Evolutionary conservation across 805 yeast genomes (phyloP), one percentile per base, ranked within the genome.

Genomic region (Candida parachauliodes): DNA sequence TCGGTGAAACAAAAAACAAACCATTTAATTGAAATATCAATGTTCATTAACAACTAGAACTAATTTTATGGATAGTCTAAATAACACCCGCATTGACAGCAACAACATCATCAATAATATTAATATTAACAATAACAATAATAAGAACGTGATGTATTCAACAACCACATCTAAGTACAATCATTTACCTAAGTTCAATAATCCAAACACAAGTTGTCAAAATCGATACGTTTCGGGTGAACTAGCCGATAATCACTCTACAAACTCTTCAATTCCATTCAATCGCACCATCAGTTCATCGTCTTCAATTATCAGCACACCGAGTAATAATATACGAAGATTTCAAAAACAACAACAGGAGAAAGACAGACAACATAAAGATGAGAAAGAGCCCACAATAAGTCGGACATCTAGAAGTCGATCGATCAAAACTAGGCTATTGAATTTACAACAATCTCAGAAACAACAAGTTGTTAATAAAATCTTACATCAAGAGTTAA

Each of bases 251-350:
- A 32, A 36, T 21, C 33, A 28, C 18, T 5, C 28, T 7, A 18
- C 8, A 8, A n/a, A 18, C 9, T 11, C 27, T 3, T 21, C 36
- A 10, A 10, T 28, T n/a, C 36, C 36, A 3, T 27, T 15, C 12
- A 62, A 58, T 26, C 48, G 72, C 17, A 61, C 68, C 1, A 54
- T 63, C 10, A 55, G 62, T 32, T 60, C 68, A 10, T 55, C 68
- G 3, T 64, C 70, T 2, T 62, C 69, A 5, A 56, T 65, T 44
- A 51, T 67, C 29, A 60, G 70, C 42, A 64, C 71, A 1, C 72
- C 72, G 19, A 65, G 71, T 46, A 65, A 65, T 48, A 55, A 61
- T 43, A 62, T 62, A 25, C 53, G 65, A 24, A 49, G 66, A 32
- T 51, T 60, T 28, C 65, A 60, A 39, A 48, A 49, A 36, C 58